phyloP scores from a whole-genome alignment of 768 basidiomycete species.

The Lactarius evosmus region DNA sequence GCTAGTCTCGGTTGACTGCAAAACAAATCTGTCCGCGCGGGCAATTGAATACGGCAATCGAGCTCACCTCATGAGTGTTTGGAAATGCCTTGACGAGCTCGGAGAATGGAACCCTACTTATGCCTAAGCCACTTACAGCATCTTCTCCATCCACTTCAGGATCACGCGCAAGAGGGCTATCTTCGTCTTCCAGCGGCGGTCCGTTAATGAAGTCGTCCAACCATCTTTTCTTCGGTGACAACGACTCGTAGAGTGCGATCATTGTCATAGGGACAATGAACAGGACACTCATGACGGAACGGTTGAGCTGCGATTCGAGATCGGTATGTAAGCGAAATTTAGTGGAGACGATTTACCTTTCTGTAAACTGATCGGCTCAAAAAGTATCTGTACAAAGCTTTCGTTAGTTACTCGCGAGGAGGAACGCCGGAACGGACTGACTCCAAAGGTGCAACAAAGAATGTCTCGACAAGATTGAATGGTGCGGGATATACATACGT shows the following conservation, averaged over 20 bases:
- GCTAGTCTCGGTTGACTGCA: conserved; percentile 65
- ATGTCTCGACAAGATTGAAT: conserved; percentile 81
- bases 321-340: conserved; percentile 18
- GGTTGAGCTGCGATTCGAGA: conserved; percentile 55
- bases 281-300: conserved; percentile 68
- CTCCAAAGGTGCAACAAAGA: conserved; percentile 86
- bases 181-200: conserved; percentile 52
- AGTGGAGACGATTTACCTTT: conserved; percentile 38
- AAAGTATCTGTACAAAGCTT: conserved; percentile 9
- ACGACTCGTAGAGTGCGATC: conserved; percentile 76
- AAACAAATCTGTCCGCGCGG: not conserved
- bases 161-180: conserved; percentile 52
- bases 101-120: conserved; percentile 66
- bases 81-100: conserved; percentile 72
- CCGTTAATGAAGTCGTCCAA: conserved; percentile 62
- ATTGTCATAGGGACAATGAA: conserved; percentile 76
- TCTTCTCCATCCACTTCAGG: conserved; percentile 59
- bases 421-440: conserved; percentile 39
- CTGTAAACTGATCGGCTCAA: conserved; percentile 45
- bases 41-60: conserved; percentile 12
- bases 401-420: not conserved
- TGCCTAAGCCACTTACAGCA: conserved; percentile 53
- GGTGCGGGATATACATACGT: conserved; percentile 87
- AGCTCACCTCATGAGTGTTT: conserved; percentile 61
- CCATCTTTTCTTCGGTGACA: conserved; percentile 53